Evolutionary conservation across 371 early-diverging fungal species (phyloP).

Genomic region (Mucor racemosus): DNA sequence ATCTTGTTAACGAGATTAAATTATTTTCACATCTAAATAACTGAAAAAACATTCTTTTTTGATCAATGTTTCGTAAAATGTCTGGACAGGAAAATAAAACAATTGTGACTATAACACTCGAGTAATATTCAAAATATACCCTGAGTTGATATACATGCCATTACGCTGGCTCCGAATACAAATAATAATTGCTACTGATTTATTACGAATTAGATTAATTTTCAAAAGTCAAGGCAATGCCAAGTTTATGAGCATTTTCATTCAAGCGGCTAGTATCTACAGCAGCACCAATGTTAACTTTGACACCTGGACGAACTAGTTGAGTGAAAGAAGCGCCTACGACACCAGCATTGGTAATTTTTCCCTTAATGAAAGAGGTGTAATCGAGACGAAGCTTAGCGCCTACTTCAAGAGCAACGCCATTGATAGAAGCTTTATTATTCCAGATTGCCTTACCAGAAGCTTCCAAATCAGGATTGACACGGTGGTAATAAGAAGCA

Average conservation of each 20-base stretch:
- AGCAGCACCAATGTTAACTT: conserved; percentile 89
- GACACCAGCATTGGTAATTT: conserved; percentile 93
- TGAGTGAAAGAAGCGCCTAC: conserved; percentile 82
- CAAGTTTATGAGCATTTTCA: conserved; percentile 96
- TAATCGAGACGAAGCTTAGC: conserved; percentile 90
- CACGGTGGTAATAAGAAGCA: conserved; percentile 95
- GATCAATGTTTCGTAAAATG: too few species aligned
- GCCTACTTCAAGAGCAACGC: conserved; percentile 92
- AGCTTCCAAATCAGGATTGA: conserved; percentile 87
- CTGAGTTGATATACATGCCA: too few species aligned
- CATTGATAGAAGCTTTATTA: conserved; percentile 63
- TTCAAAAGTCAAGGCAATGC: conserved; percentile 86
- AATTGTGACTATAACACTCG: too few species aligned
- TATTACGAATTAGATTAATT: conserved; percentile 51
- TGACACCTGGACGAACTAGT: conserved; percentile 91
- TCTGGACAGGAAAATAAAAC: too few species aligned
- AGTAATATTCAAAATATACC: too few species aligned
- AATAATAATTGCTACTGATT: too few species aligned
- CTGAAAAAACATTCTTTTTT: too few species aligned
- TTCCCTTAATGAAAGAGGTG: conserved; percentile 92
- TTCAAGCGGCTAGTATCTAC: conserved; percentile 90
- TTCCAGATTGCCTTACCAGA: conserved; percentile 94
- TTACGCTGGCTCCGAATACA: too few species aligned
- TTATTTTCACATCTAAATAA: too few species aligned
- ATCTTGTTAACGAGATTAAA: too few species aligned